Conservation (phyloP, 2,329 filamentous ascomycete species). For the Pseudogymnoascus sp. region DNA sequence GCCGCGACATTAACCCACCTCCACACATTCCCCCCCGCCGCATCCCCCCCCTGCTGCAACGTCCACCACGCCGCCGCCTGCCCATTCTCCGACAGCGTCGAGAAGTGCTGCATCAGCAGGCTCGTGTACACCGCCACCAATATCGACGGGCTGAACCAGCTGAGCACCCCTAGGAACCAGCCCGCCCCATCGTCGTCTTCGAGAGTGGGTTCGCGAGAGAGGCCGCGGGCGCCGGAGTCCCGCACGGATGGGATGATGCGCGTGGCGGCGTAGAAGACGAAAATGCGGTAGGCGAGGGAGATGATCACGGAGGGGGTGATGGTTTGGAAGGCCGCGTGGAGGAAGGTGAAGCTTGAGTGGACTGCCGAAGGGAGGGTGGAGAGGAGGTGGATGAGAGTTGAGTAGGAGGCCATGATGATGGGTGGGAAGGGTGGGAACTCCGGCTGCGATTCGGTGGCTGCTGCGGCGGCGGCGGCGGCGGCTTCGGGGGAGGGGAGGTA, state of each 20-base stretch:
- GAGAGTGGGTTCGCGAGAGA: slow-evolving; percentile 76
- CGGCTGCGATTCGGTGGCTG: slow-evolving; percentile 47
- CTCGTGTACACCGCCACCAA: slow-evolving; percentile 95
- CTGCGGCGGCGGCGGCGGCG: slow-evolving; percentile 42
- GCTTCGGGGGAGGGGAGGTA: slow-evolving; percentile 73
- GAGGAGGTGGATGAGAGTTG: slow-evolving; percentile 76
- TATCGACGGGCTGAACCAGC: slow-evolving; percentile 91
- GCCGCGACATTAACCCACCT: slow-evolving; percentile 86
- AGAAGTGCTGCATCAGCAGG: slow-evolving; percentile 89
- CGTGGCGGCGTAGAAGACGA: slow-evolving; percentile 91
- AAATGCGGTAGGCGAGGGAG: slow-evolving; percentile 83
- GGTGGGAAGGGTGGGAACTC: slow-evolving; percentile 94
- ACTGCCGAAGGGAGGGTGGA: slow-evolving; percentile 76
- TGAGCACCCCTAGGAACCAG: slow-evolving; percentile 71
- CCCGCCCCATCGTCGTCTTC: slow-evolving; percentile 80
- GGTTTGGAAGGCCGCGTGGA: slow-evolving; percentile 86
- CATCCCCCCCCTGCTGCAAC: slow-evolving; percentile 75
- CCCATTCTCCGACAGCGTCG: slow-evolving; percentile 56
- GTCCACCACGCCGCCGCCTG: slow-evolving; percentile 64
- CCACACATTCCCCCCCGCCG: slow-evolving; percentile 66
- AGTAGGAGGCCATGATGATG: slow-evolving; percentile 97
- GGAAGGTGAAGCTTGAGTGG: slow-evolving; percentile 74
- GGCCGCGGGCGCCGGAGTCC: slow-evolving; percentile 71
- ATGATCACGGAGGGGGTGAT: slow-evolving; percentile 95
- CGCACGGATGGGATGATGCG: slow-evolving; percentile 91